Base-by-base conservation (phyloP, 805 yeast genomes). In the Priceomyces medius region DNA sequence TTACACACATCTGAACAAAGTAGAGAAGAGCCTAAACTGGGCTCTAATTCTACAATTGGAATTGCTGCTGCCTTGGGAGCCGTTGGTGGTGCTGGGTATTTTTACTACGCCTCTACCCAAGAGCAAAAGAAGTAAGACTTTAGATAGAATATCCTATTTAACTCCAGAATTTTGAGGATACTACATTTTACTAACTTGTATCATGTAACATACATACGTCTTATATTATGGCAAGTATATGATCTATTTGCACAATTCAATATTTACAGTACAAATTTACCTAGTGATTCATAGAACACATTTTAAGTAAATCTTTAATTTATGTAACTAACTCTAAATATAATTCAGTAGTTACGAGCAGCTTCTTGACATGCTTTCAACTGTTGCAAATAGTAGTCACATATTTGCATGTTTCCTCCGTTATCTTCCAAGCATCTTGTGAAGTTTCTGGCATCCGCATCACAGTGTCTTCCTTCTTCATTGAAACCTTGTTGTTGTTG, bases 311-410 rank as follows among this genome's bases (percentile, higher is more conserved):
- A 26, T 10, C n/a, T n/a, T n/a, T 5, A 7, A 12, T 26, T 26
- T 26, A 6, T 14, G 9, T 5, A n/a, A 9, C 29, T 26, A 26
- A n/a, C n/a, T 8, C 6, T 17, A 17, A 5, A 29, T 13, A 12
- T 32, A 16, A 36, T 33, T 53, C 81, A 90, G 66, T 86, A 90
- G 55, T 79, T 87, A 51, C 83, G 79, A 41, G 96, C 76, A 55
- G 97, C 96, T 68, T 86, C 88, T 73, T 93, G 97, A 71, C 99
- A 93, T 16, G 97, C 95, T 75, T 87, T 91, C 66, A 93, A 82
- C 74, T 91, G 97, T 73, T 93, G 97, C 71, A 93, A 77, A 72
- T 93, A 93, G 80, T 79, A 93, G 61, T 90, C 97, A 73, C 99
- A 93, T 53, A 86, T 83, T 72, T 90, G 97, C 88, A 88, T 86